Evolutionary conservation across 2,329 filamentous ascomycete genomes (phyloP).

Genomic region (Penicillium expansum): DNA sequence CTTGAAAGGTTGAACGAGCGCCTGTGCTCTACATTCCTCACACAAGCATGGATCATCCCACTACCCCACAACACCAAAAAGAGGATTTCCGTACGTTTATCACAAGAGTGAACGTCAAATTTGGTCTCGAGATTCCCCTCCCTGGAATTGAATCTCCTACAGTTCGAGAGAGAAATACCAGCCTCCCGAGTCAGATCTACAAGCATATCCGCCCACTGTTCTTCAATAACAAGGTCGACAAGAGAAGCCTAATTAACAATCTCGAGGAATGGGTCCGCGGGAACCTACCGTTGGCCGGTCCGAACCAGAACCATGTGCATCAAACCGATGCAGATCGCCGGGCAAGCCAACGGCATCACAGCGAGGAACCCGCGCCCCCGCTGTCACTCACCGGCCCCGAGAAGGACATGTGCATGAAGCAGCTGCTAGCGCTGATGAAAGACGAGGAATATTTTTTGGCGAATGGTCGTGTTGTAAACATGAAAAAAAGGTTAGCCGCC

Average conservation of each 20-base stretch:
- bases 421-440: constrained; percentile 30
- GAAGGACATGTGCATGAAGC: constrained; percentile 25
- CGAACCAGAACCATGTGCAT: background rate
- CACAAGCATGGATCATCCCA: background rate
- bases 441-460: constrained; percentile 34
- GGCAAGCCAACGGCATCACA: background rate
- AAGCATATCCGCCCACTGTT: constrained; percentile 30
- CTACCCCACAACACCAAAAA: constrained; percentile 26
- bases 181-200: constrained; percentile 27
- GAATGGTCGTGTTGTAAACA: constrained; percentile 9
- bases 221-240: constrained; percentile 23
- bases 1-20: background rate
- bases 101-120: constrained; percentile 35
- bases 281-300: background rate
- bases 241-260: constrained; percentile 26
- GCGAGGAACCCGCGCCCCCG: constrained; percentile 3
- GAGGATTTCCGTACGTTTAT: constrained; percentile 28
- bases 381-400: constrained; percentile 18
- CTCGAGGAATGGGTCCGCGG: constrained; percentile 34
- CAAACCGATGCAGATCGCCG: background rate
- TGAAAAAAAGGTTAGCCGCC: constrained; percentile 6
- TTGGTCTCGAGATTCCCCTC: constrained; percentile 35
- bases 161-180: constrained; percentile 8
- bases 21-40: background rate
- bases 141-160: constrained; percentile 21